Evolutionary conservation across 345 rosid genomes (phyloP).

Genomic region (Ceriops tagal): DNA sequence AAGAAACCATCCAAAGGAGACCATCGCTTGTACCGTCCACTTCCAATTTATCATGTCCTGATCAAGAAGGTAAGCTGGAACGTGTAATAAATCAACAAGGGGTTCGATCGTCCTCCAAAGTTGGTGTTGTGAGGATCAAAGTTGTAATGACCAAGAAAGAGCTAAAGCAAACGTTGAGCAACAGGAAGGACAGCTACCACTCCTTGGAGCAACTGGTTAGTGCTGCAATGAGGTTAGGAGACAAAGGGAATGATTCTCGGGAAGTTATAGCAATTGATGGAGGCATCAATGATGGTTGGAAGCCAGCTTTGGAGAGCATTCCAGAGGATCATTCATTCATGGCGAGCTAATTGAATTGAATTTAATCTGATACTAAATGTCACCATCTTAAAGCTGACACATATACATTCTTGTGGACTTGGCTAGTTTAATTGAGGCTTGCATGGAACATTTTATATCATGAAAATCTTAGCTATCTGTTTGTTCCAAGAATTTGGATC

Average conservation of each 20-base stretch:
- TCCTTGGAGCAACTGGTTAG: slow-evolving; percentile 42
- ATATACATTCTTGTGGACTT: too few species aligned
- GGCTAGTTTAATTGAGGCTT: too few species aligned
- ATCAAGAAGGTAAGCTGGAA: slow-evolving; percentile 5
- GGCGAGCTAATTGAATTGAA: not conserved
- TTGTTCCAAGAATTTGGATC: too few species aligned
- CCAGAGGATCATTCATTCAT: slow-evolving; percentile 40
- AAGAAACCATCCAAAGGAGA: slow-evolving; percentile 2
- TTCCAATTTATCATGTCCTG: not conserved
- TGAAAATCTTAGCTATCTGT: too few species aligned
- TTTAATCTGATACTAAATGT: not conserved
- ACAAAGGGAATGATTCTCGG: slow-evolving; percentile 9
- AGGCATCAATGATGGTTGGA: slow-evolving; percentile 31
- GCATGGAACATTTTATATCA: too few species aligned
- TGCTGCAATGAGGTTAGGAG: slow-evolving; percentile 38
- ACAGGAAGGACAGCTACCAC: slow-evolving; percentile 19
- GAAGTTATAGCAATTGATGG: slow-evolving; percentile 5
- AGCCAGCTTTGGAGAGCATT: slow-evolving; percentile 57
- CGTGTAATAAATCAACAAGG: slow-evolving; percentile 8
- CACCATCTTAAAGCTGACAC: not conserved
- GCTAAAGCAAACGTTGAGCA: slow-evolving; percentile 45
- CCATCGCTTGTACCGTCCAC: not conserved
- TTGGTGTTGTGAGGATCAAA: slow-evolving; percentile 46
- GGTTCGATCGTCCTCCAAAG: not conserved
- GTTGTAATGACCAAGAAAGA: slow-evolving; percentile 62